A percentile compares a stretch with the other conserved stretches of the same genome.
phyloP scores from a whole-genome alignment of 73 alveolate genomes.

The Paraurostyla sp. region DNA sequence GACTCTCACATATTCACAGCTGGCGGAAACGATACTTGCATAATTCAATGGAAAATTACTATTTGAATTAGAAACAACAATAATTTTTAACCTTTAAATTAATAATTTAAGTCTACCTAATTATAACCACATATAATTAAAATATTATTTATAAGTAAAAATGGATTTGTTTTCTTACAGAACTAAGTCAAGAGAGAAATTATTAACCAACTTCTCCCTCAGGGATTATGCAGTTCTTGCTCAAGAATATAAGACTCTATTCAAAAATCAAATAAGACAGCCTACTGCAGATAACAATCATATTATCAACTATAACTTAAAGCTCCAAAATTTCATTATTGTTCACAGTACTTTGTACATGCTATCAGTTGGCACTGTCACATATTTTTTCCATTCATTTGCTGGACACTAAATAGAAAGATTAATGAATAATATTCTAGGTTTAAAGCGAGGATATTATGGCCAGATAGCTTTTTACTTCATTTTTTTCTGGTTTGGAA shows the following conservation, averaged over 20 bases:
- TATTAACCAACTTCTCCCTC: slow-evolving; percentile 37
- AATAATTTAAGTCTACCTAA: too few relatives aligned
- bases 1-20: slow-evolving; percentile 88
- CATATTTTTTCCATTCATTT: not conserved
- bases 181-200: not conserved
- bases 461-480: slow-evolving; percentile 33
- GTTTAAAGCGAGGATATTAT: slow-evolving; percentile 1
- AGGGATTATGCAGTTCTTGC: not conserved
- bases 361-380: slow-evolving; percentile 14
- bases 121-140: too few relatives aligned
- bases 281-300: slow-evolving; percentile 69
- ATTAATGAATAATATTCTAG: not conserved
- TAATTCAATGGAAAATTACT: slow-evolving; percentile 90
- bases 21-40: slow-evolving; percentile 98
- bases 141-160: too few relatives aligned
- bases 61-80: too few relatives aligned
- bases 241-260: slow-evolving; percentile 2
- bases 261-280: not conserved
- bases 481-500: not conserved
- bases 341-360: slow-evolving; percentile 12
- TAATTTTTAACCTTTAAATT: too few relatives aligned
- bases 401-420: slow-evolving; percentile 21
- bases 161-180: too few relatives aligned
- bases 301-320: slow-evolving; percentile 55
- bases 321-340: slow-evolving; percentile 35